Percentiles rank a stretch among this genome's conserved stretches.
These are phyloP conservation scores for Pseudonitzschia delicatissima DNA, from an alignment of 108 stramenopile species.

Conservation along the genomic window DNA sequence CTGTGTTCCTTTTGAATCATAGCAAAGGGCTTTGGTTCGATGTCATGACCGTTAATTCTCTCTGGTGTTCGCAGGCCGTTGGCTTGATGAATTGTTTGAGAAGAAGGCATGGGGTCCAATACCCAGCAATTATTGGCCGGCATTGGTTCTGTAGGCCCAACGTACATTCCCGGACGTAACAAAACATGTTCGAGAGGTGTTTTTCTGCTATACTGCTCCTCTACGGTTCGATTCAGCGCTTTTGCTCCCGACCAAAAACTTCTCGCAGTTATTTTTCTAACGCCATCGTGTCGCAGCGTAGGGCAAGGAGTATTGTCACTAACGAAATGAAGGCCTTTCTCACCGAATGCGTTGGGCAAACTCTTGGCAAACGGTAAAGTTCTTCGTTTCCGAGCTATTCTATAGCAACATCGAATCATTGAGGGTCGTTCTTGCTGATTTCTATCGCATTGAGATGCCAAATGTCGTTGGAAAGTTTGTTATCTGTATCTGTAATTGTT, in stretches of 20 bases:
- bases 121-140: constrained; percentile 40
- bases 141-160: constrained; percentile 49
- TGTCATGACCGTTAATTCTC: background rate
- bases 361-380: background rate
- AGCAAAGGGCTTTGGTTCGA: constrained; percentile 15
- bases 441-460: too few species aligned
- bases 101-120: constrained; percentile 16
- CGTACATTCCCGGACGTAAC: constrained; percentile 97
- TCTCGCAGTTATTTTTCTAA: background rate
- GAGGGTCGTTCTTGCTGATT: background rate
- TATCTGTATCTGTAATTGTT: too few species aligned
- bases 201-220: constrained; percentile 95
- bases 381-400: background rate
- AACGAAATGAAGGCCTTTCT: background rate
- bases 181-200: constrained; percentile 99
- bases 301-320: background rate
- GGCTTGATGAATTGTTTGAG: background rate
- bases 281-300: background rate
- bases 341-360: background rate
- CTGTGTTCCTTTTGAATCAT: constrained; percentile 76
- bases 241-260: background rate
- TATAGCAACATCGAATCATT: background rate
- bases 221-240: constrained; percentile 43
- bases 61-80: background rate
- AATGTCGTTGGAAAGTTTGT: too few species aligned